Evolutionary conservation across 148 eudicot genomes (phyloP).

Genomic region (Tetragonia tetragonoides): DNA sequence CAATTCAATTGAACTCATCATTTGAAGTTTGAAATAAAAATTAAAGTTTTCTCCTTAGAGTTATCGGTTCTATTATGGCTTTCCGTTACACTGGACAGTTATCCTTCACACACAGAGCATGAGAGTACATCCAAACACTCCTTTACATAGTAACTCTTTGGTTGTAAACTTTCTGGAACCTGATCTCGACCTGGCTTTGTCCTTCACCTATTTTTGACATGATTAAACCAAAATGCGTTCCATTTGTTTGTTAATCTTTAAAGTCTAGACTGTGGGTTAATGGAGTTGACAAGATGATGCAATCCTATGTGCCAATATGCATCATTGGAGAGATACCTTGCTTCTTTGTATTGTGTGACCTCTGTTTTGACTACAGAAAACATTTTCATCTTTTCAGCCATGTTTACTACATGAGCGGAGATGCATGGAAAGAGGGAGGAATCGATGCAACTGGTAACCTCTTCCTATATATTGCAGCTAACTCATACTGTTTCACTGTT

Average conservation of each 20-base stretch:
- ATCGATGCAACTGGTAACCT: conserved; percentile 94
- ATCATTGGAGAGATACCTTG: not conserved
- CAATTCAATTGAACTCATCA: not conserved
- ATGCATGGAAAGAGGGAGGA: conserved; percentile 99
- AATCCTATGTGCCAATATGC: conserved; percentile 2
- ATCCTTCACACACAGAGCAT: not conserved
- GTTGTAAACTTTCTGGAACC: not conserved
- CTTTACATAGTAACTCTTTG: not conserved
- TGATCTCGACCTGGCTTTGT: not conserved
- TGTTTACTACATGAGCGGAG: conserved; percentile 99
- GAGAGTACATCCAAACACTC: not conserved
- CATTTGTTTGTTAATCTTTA: not conserved
- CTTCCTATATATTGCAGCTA: conserved; percentile 19
- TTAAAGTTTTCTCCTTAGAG: too few relatives aligned
- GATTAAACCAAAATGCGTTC: not conserved
- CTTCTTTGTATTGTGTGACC: not conserved
- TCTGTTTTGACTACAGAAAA: conserved; percentile 21
- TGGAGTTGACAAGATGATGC: not conserved
- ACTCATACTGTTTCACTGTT: conserved; percentile 1
- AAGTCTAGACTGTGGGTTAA: not conserved
- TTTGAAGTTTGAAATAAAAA: too few relatives aligned
- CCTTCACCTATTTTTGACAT: not conserved
- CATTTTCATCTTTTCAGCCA: conserved; percentile 54
- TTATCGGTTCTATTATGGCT: too few relatives aligned
- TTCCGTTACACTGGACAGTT: not conserved